Evolutionary conservation across 106 monocot genomes (phyloP).

Genomic region (Iris macrosiphon): DNA sequence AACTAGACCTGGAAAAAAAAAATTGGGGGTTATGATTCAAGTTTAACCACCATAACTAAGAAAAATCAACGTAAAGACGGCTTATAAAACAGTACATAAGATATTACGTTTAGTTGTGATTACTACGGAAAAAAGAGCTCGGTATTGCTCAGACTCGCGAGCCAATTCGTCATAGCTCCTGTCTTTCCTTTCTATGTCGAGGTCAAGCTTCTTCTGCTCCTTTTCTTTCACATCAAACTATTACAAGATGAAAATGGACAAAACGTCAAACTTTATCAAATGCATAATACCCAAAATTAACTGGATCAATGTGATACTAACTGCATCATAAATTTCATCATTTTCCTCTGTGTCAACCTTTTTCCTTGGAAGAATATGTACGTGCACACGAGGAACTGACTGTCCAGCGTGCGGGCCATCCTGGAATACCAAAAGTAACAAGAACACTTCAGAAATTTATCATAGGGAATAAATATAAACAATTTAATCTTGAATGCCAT

Average conservation of each 20-base stretch:
- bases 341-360: constrained; percentile 79
- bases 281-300: not conserved
- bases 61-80: too few species aligned
- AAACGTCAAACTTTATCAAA: not conserved
- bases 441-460: not conserved
- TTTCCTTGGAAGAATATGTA: constrained; percentile 87
- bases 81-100: too few species aligned
- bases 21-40: too few species aligned
- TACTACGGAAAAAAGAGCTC: constrained; percentile 64
- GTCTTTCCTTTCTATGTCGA: constrained; percentile 76
- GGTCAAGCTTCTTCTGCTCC: constrained; percentile 71
- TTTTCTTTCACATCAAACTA: constrained; percentile 78
- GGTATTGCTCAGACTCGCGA: constrained; percentile 69
- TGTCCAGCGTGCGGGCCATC: constrained; percentile 96
- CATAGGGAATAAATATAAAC: too few species aligned
- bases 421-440: constrained; percentile 22
- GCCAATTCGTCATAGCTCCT: constrained; percentile 67
- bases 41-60: too few species aligned
- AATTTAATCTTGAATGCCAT: too few species aligned
- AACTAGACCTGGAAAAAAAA: too few species aligned
- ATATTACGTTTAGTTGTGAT: too few species aligned
- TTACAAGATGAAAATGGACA: not conserved
- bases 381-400: constrained; percentile 90
- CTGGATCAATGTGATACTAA: constrained; percentile 18
- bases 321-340: constrained; percentile 90